Evolutionary conservation across 495 filamentous ascomycete genomes (phyloP), one percentile per base, ranked within the genome.

Genomic region (Penicillium waksmanii): DNA sequence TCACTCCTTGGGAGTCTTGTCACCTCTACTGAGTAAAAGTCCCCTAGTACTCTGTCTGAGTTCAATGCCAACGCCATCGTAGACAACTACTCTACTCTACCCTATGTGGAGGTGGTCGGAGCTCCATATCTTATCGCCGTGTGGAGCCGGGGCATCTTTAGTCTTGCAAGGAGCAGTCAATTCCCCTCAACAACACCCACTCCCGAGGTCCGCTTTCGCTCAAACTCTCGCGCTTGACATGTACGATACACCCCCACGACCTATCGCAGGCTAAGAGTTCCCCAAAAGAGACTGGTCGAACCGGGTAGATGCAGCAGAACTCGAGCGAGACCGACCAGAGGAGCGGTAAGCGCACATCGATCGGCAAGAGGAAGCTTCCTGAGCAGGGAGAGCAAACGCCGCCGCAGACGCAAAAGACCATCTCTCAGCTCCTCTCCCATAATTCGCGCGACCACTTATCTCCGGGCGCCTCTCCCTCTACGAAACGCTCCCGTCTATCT

Each of bases 221-320:
- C 54, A 55, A 51, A 25, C 55, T 55, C 36, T 36, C 51, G 35
- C 17, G 34, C 40, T 17, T 46, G 58, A 44, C 33, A 55, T 69
- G 61, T 19, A 57, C 53, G 38, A 61, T 63, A 49, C 33, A 55
- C 59, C 53, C 40, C 57, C 51, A 31, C 47, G 10, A 65, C 36
- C 27, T 25, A 21, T 51, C 33, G 19, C 25, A 31, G 35, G 56
- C 40, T 54, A 54, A 61, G n/a, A 54, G 33, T 21, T 56, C 51
- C 49, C 53, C 51, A 44, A 33, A 17, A 35, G 18, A 38, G 27
- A 66, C 65, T 71, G 71, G 71, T 65, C 62, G 61, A 73, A 73
- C 71, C 74, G 74, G 74, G 74, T 80, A 75, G 74, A 80, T 80
- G 78, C 76, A 74, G 73, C 73, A 74, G 66, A 72, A 71, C 56